Evolutionary conservation across 306 rosid species (phyloP), one percentile per base, ranked within the genome.

Genomic region (Psophocarpus tetragonolobus): DNA sequence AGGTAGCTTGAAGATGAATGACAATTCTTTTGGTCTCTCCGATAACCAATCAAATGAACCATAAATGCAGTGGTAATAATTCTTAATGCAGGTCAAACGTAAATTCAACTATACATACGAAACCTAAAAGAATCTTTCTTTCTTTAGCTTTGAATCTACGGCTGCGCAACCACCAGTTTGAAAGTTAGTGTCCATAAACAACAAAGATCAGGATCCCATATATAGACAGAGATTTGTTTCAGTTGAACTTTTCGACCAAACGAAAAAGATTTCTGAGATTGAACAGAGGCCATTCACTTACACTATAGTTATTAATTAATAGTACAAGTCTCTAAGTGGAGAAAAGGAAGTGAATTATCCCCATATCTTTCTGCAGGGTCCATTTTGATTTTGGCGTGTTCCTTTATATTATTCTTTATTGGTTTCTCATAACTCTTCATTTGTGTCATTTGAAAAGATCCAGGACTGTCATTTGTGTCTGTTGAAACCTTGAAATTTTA

Each of bases 231-330:
- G 32, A 60, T 74, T 45, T 63, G 26, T 35, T 77, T 85, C 83
- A 68, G 72, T 68, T 62, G 61, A 73, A 73, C 15, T 51, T 66
- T 79, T 78, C 73, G 54, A 45, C 82, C 54, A 56, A 51, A 72
- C 29, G 54, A 47, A 64, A 38, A 65, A 12, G 32, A 42, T 39
- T 39, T 67, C 6, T 17, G 26, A 76, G 76, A 77, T 39, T 60
- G 45, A 81, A 84, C 47, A 78, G 62, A 85, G 57, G 41, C 84
- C 88, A 44, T 81, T 60, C 73, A 62, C 76, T 73, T 69, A 9
- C n/a, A 53, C 5, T 47, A 65, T 53, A 35, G 9, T 84, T 29
- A 56, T 58, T 75, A 53, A 11, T 47, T 75, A 42, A 15, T 9
- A 60, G 69, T 61, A 77, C 72, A 11, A 73, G 36, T 71, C 66